phyloP scores from a whole-genome alignment of 2,329 filamentous ascomycete genomes.

The Colletotrichum chlorophyti region DNA sequence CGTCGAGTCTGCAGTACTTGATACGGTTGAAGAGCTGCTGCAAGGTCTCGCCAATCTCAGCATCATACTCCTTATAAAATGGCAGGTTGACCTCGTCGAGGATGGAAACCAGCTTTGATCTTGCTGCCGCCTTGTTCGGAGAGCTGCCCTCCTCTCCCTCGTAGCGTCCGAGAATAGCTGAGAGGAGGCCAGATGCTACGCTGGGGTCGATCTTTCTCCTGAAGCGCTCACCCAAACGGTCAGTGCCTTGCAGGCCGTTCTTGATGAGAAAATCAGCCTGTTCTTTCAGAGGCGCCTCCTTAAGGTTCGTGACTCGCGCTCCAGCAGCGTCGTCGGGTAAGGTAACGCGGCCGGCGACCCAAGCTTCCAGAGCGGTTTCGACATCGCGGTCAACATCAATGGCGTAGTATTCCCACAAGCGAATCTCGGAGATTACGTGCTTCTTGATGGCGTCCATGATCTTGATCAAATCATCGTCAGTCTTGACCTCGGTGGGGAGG shows the following conservation, averaged over 20 bases:
- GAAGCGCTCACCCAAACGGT: slow-evolving; percentile 82
- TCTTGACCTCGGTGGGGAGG: slow-evolving; percentile 77
- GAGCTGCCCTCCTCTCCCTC: slow-evolving; percentile 55
- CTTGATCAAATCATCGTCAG: slow-evolving; percentile 73
- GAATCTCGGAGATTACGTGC: slow-evolving; percentile 77
- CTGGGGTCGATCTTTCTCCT: slow-evolving; percentile 73
- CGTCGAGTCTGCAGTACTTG: slow-evolving; percentile 94
- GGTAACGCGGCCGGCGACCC: slow-evolving; percentile 67
- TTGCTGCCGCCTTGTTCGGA: slow-evolving; percentile 57
- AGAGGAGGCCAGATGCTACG: slow-evolving; percentile 72
- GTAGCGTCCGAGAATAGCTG: slow-evolving; percentile 73
- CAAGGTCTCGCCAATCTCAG: slow-evolving; percentile 80
- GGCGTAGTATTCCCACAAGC: slow-evolving; percentile 93
- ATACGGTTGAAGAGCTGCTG: slow-evolving; percentile 93
- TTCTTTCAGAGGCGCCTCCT: slow-evolving; percentile 50
- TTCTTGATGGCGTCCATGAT: slow-evolving; percentile 87
- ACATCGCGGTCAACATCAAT: slow-evolving; percentile 79
- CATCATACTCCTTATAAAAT: slow-evolving; percentile 92
- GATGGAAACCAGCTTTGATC: slow-evolving; percentile 65
- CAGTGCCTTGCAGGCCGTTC: slow-evolving; percentile 73
- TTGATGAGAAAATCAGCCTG: slow-evolving; percentile 70
- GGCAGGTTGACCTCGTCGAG: slow-evolving; percentile 86
- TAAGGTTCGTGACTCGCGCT: slow-evolving; percentile 54
- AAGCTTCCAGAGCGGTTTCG: slow-evolving; percentile 72
- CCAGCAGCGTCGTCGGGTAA: slow-evolving; percentile 54